Conservation (phyloP, 106 monocot species). For the Dendrobium chrysotoxum region DNA sequence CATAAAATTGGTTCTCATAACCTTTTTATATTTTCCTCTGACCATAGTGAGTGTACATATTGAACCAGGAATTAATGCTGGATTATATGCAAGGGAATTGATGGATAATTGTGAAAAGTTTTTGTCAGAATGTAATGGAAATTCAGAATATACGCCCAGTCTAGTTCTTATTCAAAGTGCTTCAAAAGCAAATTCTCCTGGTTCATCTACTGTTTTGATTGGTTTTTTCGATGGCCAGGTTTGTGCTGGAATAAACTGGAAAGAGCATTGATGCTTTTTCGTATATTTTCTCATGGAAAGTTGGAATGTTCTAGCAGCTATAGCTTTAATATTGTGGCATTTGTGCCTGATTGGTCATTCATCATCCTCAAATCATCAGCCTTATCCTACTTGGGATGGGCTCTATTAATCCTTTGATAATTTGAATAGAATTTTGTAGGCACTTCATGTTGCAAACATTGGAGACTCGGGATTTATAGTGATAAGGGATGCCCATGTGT, state of each 20-base stretch:
- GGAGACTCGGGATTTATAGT: slow-evolving; percentile 93
- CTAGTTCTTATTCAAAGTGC: slow-evolving; percentile 60
- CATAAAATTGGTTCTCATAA: not conserved
- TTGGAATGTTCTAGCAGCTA: too few relatives aligned
- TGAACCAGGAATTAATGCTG: slow-evolving; percentile 83
- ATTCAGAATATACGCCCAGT: slow-evolving; percentile 32
- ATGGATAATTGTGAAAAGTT: slow-evolving; percentile 73
- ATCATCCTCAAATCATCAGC: too few relatives aligned
- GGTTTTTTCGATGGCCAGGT: slow-evolving; percentile 85
- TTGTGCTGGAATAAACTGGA: slow-evolving; percentile 1
- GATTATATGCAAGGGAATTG: slow-evolving; percentile 83
- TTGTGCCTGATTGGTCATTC: too few relatives aligned
- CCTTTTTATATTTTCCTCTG: not conserved
- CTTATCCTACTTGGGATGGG: too few relatives aligned
- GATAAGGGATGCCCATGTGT: slow-evolving; percentile 59
- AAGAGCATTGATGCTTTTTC: not conserved
- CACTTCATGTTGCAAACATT: slow-evolving; percentile 75
- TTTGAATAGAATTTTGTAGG: slow-evolving; percentile 23
- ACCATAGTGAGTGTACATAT: not conserved
- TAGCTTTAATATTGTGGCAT: too few relatives aligned
- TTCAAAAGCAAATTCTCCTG: slow-evolving; percentile 53
- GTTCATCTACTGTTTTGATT: slow-evolving; percentile 87
- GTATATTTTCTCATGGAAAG: too few relatives aligned
- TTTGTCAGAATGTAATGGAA: slow-evolving; percentile 32
- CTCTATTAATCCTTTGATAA: not conserved